These are phyloP conservation scores for Trametes sp. DNA, from an alignment of 1,284 basidiomycete genomes.

Conservation along the genomic window DNA sequence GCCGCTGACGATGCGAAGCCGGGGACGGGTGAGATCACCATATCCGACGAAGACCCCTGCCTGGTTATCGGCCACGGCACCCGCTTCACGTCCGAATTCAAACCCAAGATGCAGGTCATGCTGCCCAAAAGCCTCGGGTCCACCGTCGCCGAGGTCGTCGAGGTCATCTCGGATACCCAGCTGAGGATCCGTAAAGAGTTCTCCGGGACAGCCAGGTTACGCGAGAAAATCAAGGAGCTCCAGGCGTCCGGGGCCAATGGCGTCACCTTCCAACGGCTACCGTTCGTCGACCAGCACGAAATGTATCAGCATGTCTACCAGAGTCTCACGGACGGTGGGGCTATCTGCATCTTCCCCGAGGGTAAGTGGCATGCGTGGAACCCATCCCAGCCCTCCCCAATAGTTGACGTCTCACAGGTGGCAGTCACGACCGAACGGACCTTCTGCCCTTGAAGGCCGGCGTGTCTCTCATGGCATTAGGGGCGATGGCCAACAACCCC, in stretches of 20 bases:
- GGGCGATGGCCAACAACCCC: slow-evolving; percentile 94
- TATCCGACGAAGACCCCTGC: slow-evolving; percentile 82
- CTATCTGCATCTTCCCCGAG: slow-evolving; percentile 97
- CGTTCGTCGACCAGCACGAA: slow-evolving; percentile 90
- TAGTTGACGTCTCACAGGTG: slow-evolving; percentile 59
- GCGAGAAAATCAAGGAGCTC: slow-evolving; percentile 70
- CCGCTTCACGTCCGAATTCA: slow-evolving; percentile 80
- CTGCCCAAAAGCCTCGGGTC: slow-evolving; percentile 87
- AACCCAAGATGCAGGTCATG: slow-evolving; percentile 87
- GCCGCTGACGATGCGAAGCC: slow-evolving; percentile 89
- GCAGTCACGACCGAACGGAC: slow-evolving; percentile 96
- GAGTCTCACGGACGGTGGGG: slow-evolving; percentile 85
- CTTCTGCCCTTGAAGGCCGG: slow-evolving; percentile 95
- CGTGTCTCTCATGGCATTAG: slow-evolving; percentile 97
- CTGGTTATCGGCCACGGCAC: slow-evolving; percentile 85
- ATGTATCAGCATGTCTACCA: slow-evolving; percentile 97
- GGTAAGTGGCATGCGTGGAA: slow-evolving; percentile 53
- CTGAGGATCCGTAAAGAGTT: slow-evolving; percentile 90
- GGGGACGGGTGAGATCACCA: slow-evolving; percentile 78
- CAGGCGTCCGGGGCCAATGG: slow-evolving; percentile 64
- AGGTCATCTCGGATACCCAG: slow-evolving; percentile 91
- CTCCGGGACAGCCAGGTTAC: slow-evolving; percentile 74
- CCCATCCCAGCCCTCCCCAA: neutral
- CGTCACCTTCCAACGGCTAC: slow-evolving; percentile 79
- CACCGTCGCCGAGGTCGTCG: slow-evolving; percentile 83